These are phyloP conservation scores for Aspergillus bombycis DNA, from an alignment of 2,329 filamentous ascomycete genomes.

Conservation along the genomic window DNA sequence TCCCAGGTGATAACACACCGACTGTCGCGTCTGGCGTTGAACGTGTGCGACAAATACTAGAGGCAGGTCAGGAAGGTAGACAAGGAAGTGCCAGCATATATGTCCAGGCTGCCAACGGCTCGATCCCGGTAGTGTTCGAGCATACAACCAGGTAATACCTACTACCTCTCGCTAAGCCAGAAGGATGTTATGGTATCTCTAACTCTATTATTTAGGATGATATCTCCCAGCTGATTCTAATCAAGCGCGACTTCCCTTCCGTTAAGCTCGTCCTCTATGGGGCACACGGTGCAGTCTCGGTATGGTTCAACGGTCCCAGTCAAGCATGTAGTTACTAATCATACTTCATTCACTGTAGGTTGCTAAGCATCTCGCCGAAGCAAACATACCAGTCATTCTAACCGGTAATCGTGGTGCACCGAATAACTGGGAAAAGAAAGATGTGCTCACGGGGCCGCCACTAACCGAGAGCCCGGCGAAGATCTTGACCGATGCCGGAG, in stretches of 20 bases:
- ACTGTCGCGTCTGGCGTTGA: not conserved
- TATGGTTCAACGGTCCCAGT: not conserved
- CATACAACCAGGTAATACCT: slow-evolving; percentile 3
- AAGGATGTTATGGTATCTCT: not conserved
- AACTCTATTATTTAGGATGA: slow-evolving; percentile 2
- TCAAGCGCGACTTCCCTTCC: slow-evolving; percentile 6
- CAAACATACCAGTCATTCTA: slow-evolving; percentile 49
- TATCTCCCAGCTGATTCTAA: slow-evolving; percentile 6
- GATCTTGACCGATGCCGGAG: slow-evolving; percentile 5
- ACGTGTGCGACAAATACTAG: not conserved
- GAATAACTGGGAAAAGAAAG: slow-evolving; percentile 41
- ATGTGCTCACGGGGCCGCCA: slow-evolving; percentile 48
- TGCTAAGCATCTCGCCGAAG: slow-evolving; percentile 48
- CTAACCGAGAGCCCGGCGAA: slow-evolving; percentile 37
- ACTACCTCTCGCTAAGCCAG: not conserved
- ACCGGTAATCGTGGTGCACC: slow-evolving; percentile 40
- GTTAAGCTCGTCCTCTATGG: slow-evolving; percentile 6
- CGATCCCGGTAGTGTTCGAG: slow-evolving; percentile 5
- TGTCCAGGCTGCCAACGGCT: slow-evolving; percentile 3
- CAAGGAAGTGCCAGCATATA: not conserved
- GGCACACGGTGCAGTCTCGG: not conserved
- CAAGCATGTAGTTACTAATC: not conserved
- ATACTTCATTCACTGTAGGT: not conserved
- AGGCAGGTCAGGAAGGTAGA: not conserved
- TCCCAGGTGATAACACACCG: not conserved